These are phyloP conservation scores for Epichloe baconii DNA, from an alignment of 2,329 filamentous ascomycete genomes.

Conservation along the genomic window DNA sequence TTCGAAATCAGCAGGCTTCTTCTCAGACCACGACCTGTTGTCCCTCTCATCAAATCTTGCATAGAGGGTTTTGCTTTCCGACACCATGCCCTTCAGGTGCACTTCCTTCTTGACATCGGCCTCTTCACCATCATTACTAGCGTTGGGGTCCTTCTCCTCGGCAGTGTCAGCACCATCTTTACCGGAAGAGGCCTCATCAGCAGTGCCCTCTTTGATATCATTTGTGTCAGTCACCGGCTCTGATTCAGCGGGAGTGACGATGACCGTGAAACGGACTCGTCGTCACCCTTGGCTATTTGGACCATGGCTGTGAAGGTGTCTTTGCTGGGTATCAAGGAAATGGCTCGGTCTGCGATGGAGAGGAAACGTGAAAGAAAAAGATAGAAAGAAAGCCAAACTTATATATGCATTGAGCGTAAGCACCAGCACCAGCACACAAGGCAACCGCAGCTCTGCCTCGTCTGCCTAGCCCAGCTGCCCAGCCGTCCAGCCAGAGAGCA, in stretches of 20 bases:
- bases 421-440: neutral
- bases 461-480: no score
- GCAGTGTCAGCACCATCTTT: neutral
- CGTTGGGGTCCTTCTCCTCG: neutral
- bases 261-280: neutral
- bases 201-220: neutral
- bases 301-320: neutral
- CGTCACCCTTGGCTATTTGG: neutral
- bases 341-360: no score
- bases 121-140: neutral
- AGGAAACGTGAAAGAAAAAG: no score
- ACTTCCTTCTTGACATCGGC: conserved; percentile 8
- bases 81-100: conserved; percentile 22
- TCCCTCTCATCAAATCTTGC: conserved; percentile 33
- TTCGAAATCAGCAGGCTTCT: conserved; percentile 39
- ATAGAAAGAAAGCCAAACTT: no score
- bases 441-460: no score
- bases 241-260: conserved; percentile 1
- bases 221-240: neutral
- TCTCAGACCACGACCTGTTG: conserved; percentile 40
- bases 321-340: neutral
- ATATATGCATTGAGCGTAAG: neutral
- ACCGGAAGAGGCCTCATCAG: neutral
- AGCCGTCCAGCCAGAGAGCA: neutral
- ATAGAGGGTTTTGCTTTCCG: conserved; percentile 30